Percentiles rank a stretch among this genome's conserved stretches.
phyloP scores from a whole-genome alignment of 179 eudicot species.

The Silene noctiflora region DNA sequence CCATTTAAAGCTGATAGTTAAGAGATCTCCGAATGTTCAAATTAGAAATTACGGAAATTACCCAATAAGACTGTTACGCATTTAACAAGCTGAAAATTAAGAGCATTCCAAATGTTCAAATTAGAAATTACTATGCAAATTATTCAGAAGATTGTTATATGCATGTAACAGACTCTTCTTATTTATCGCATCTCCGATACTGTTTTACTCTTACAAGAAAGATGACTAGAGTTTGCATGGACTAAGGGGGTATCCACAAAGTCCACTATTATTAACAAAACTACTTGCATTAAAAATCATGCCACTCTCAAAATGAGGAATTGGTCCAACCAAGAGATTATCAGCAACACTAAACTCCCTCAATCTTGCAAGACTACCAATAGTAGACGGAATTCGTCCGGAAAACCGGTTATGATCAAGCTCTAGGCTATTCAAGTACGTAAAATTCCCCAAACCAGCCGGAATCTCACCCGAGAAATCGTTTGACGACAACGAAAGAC shows the following conservation, averaged over 20 bases:
- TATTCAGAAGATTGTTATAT: too few relatives aligned
- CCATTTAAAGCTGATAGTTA: too few relatives aligned
- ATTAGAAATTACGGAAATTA: too few relatives aligned
- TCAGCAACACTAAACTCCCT: constrained; percentile 22
- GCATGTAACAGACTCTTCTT: too few relatives aligned
- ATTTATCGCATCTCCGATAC: too few relatives aligned
- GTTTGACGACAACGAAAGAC: constrained; percentile 15
- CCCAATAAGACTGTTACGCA: too few relatives aligned
- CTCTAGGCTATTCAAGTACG: constrained; percentile 22
- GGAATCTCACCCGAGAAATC: constrained; percentile 24
- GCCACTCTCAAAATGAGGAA: constrained; percentile 26
- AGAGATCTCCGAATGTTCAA: too few relatives aligned
- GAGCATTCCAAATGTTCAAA: too few relatives aligned
- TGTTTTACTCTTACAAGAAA: background rate
- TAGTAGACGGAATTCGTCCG: constrained; percentile 19
- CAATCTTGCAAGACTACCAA: constrained; percentile 21
- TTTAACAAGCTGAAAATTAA: too few relatives aligned
- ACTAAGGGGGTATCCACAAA: constrained; percentile 27
- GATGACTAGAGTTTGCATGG: constrained; percentile 4
- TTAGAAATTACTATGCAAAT: too few relatives aligned
- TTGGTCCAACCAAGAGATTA: constrained; percentile 25
- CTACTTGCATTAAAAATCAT: constrained; percentile 17
- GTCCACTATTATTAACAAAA: constrained; percentile 25
- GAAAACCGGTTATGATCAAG: constrained; percentile 24
- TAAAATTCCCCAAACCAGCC: constrained; percentile 16